Base-by-base conservation (phyloP, 495 filamentous ascomycete genomes). In the Lasiosphaeria miniovina region DNA sequence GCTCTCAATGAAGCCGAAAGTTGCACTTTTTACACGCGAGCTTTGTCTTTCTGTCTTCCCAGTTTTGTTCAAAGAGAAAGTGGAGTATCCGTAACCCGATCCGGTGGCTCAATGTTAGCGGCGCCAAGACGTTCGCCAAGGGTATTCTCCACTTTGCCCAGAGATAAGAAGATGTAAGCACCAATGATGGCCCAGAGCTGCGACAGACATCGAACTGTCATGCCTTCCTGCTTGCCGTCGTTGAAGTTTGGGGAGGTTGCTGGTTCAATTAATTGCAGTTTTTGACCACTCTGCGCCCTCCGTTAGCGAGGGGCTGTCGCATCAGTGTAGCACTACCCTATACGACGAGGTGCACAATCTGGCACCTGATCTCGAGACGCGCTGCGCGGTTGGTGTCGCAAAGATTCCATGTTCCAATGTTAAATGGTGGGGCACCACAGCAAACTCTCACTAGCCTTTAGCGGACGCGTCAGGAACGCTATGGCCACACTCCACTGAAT, bases 101-200 rank as follows among this genome's bases (percentile, higher is more conserved):
- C 43, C 11, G 43, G 43, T 41, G 43, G 43, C 43, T 46, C 15
- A 17, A 35, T 24, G 49, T 10, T 51, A 8, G 46, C 9, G 46
- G 9, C 3, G 46, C 46, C 46, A 49, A 49, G 46, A 15, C 46
- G 7, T 4, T 15, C 49, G 49, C 49, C 49, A 51, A 51, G 49
- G 1, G 11, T 11, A 9, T 11, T n/a, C 49, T 48, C 52, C 52
- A 54, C 50, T 38, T 38, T 55, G 58, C 58, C 58, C 9, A 60
- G 58, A 60, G 58, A 60, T 60, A 60, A 60, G 49, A 36, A 36
- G n/a, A 35, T 17, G 43, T 14, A 46, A n/a, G 43, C 43, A 46
- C 43, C 43, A 46, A 46, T 46, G 38, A 14, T 5, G 15, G 43
- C 38, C 50, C 40, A 53, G 53, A 51, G 24, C 14, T 34, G 15